Evolutionary conservation across 1,284 basidiomycete genomes (phyloP), one percentile per base, ranked within the genome.

Genomic region (Volvariella surrecta): DNA sequence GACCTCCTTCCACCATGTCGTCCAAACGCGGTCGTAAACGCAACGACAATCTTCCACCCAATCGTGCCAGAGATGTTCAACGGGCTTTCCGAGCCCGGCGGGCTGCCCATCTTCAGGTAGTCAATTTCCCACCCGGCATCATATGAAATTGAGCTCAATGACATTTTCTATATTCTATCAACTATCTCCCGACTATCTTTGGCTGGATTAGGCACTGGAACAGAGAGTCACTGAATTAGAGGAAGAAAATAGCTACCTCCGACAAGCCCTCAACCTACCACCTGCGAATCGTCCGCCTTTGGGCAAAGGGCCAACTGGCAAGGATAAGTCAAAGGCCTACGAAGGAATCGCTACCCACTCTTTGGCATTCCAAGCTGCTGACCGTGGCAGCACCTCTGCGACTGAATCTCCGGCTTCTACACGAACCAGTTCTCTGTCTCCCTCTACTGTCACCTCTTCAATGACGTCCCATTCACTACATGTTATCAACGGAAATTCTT

Each of bases 21-120:
- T 88, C 85, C 47, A 89, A 87, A 64, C 81, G 90, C 54, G 90
- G 90, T 49, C 80, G 90, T 57, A 93, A 93, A 61, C 76, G 89
- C 60, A 93, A 94, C 66, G 88, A 93, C 64, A 87, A 86, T 57
- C 78, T 94, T 32, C 90, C 90, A 50, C 90, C 90, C 28, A 93
- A 93, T 57, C 81, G 91, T 49, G 91, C 92, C 21, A 71, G 91
- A 45, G 91, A 95, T 59, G 90, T 95, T 22, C 91, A 96, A 62
- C 72, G 91, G 52, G 91, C 91, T 2, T 96, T 95, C 68, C 78
- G 91, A 53, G 89, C 91, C 19, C 74, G 92, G 50, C 79, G 91
- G 54, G 89, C 89, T 48, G 89, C 90, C 48, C 90, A 94, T 63
- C 74, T 95, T 43, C 79, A 86, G 66, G 85, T 86, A 59, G 54